Base-by-base conservation (phyloP, 2,329 filamentous ascomycete genomes). In the Shiraia bambusicola region DNA sequence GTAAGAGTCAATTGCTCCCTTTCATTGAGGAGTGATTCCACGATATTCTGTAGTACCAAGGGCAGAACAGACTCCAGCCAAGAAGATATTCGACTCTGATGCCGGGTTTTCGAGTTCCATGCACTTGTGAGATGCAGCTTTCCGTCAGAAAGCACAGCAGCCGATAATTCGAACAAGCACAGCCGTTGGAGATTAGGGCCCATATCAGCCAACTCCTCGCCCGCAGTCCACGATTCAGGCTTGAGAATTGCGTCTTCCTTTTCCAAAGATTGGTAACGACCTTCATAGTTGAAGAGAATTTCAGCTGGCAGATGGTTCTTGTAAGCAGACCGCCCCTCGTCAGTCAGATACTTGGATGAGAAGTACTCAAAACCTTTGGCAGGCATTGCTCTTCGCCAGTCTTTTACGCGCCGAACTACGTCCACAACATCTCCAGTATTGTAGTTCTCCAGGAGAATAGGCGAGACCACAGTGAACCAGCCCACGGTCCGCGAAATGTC, bases 241-340 rank as follows among this genome's bases (percentile, higher is more conserved):
- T 47, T 36, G 14, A 53, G 19, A 11, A 42, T 37, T 30, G 36
- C 26, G 28, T 81, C 78, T 14, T 80, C 69, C 1, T 77, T 77
- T 38, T 76, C 72, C 0, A 77, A 54, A 17, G 73, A 69, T 30
- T 76, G 71, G 6, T 73, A 56, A 0, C 69, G 69, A 3, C 77
- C 76, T 2, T 71, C 65, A 49, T 76, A 78, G 37, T 70, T 79
- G 52, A 82, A 80, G 34, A 79, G 70, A 35, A 82, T 68, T 53
- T 82, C 79, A 15, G 80, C 69, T 12, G 40, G 17, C 14, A 13
- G n/a, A 12, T 33, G 14, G 0, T 68, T 36, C 32, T 30, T n/a
- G 40, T 33, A 38, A 11, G 28, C 35, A 13, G 15, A 27, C 14
- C 16, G 26, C 9, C 31, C 30, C 19, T 11, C 15, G 28, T 16